Percentiles rank a stretch among this genome's conserved stretches.
phyloP scores from a whole-genome alignment of 305 asterid genomes.

The Fraxinus albicans region DNA sequence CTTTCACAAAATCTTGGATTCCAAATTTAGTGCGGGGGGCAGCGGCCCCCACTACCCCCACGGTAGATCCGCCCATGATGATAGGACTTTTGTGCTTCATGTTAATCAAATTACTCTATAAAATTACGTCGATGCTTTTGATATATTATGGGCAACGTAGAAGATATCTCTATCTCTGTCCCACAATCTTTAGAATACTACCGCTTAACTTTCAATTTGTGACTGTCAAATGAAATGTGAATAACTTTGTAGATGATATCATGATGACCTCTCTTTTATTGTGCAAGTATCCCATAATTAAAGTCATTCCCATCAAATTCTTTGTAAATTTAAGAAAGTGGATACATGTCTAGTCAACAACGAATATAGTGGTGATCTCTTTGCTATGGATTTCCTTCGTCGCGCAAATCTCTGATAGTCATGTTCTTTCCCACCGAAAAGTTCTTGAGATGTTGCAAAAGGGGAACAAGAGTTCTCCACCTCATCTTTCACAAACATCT shows the following conservation, averaged over 20 bases:
- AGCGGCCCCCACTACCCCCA: too few species aligned
- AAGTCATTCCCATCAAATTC: neutral
- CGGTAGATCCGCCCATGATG: too few species aligned
- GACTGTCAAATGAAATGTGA: neutral
- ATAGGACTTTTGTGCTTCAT: neutral
- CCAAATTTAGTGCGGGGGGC: too few species aligned
- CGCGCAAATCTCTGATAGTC: neutral
- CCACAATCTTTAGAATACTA: too few species aligned
- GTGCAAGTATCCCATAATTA: neutral
- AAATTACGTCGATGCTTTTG: neutral
- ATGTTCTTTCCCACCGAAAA: neutral
- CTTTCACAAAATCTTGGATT: too few species aligned
- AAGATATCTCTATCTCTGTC: neutral
- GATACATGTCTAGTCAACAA: neutral
- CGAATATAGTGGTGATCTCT: neutral
- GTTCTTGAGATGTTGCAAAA: neutral
- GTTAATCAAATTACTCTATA: too few species aligned
- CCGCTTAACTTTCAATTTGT: neutral
- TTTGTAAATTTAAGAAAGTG: neutral
- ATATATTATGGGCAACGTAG: too few species aligned
- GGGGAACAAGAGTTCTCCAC: slow-evolving; percentile 7
- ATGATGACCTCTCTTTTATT: neutral
- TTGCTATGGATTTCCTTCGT: neutral
- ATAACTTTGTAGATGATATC: neutral
- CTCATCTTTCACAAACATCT: slow-evolving; percentile 27